phyloP scores from a whole-genome alignment of 2,329 filamentous ascomycete species.

The Ophiostoma fasciatum region DNA sequence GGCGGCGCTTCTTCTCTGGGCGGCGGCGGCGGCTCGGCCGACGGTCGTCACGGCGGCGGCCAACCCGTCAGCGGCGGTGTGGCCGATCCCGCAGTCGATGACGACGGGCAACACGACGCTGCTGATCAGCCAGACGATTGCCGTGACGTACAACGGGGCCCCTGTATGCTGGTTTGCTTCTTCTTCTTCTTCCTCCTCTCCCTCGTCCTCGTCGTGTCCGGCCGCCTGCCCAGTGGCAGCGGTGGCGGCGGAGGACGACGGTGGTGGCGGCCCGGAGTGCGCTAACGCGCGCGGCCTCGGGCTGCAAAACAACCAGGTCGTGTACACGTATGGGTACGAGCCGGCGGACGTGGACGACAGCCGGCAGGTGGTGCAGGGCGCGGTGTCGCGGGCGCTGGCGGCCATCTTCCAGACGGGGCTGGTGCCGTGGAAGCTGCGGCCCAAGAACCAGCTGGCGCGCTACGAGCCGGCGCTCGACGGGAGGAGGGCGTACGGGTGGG shows the following conservation, averaged over 20 bases:
- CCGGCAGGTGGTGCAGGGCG: slow-evolving; percentile 39
- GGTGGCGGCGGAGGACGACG: not conserved
- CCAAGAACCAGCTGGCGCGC: slow-evolving; percentile 37
- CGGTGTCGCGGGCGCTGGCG: slow-evolving; percentile 42
- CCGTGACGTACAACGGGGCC: slow-evolving; percentile 43
- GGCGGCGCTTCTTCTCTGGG: no score
- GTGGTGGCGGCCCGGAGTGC: no score
- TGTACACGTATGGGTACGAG: slow-evolving; percentile 30
- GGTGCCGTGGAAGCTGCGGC: slow-evolving; percentile 65
- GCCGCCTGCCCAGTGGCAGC: slow-evolving; percentile 6
- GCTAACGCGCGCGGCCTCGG: slow-evolving; percentile 5
- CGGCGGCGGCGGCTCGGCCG: no score
- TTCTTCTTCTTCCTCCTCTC: slow-evolving; percentile 12
- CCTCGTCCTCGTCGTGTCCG: not conserved
- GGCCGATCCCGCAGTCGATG: slow-evolving; percentile 39
- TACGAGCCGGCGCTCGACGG: slow-evolving; percentile 44
- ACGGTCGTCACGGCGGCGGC: slow-evolving; percentile 27
- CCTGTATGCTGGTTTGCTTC: slow-evolving; percentile 33
- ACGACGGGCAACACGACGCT: slow-evolving; percentile 36
- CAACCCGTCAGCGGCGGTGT: slow-evolving; percentile 34
- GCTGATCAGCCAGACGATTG: slow-evolving; percentile 36
- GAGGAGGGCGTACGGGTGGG: slow-evolving; percentile 28
- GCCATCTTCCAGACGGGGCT: slow-evolving; percentile 55
- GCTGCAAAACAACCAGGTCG: slow-evolving; percentile 26
- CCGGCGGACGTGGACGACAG: slow-evolving; percentile 28